Percentiles rank a stretch among this genome's conserved stretches.
Conservation (phyloP, 2,329 filamentous ascomycete genomes). For the Aspergillus carbonarius region DNA sequence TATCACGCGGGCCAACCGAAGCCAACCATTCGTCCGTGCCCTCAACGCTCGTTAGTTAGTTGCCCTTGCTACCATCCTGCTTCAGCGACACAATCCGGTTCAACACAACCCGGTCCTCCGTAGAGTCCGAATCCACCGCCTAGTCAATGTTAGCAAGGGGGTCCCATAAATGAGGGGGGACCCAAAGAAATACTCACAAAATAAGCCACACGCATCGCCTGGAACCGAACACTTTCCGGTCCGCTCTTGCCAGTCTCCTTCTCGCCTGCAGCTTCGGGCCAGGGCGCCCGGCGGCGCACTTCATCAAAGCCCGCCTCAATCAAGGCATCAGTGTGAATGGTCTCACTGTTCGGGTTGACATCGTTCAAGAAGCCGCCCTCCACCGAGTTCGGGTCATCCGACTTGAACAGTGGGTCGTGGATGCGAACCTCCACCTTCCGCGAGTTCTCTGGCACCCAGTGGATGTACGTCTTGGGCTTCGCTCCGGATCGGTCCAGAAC, state of each 20-base stretch:
- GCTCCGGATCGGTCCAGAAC: conserved; percentile 67
- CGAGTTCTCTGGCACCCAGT: conserved; percentile 74
- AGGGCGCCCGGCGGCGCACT: conserved; percentile 69
- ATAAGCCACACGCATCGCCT: conserved; percentile 78
- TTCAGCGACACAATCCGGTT: conserved; percentile 92
- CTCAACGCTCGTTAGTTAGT: background rate
- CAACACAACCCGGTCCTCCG: conserved; percentile 75
- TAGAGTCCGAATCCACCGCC: conserved; percentile 71
- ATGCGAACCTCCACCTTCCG: conserved; percentile 71
- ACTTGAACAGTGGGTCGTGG: conserved; percentile 82
- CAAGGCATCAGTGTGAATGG: conserved; percentile 73
- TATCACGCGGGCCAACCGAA: background rate
- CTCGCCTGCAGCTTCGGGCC: conserved; percentile 74
- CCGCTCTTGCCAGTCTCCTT: conserved; percentile 42
- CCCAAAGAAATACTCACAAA: conserved; percentile 18
- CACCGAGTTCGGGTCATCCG: conserved; percentile 73
- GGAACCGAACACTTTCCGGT: conserved; percentile 79
- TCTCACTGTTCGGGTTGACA: conserved; percentile 79
- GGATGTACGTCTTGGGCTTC: conserved; percentile 75
- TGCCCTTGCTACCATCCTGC: conserved; percentile 49
- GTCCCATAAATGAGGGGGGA: conserved; percentile 11
- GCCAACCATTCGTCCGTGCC: background rate
- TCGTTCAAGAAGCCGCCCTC: conserved; percentile 80
- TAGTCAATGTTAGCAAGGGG: conserved; percentile 24
- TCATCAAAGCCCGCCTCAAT: conserved; percentile 83